Evolutionary conservation across 2,329 filamentous ascomycete species (phyloP).

Genomic region (Lachnellula occidentalis): DNA sequence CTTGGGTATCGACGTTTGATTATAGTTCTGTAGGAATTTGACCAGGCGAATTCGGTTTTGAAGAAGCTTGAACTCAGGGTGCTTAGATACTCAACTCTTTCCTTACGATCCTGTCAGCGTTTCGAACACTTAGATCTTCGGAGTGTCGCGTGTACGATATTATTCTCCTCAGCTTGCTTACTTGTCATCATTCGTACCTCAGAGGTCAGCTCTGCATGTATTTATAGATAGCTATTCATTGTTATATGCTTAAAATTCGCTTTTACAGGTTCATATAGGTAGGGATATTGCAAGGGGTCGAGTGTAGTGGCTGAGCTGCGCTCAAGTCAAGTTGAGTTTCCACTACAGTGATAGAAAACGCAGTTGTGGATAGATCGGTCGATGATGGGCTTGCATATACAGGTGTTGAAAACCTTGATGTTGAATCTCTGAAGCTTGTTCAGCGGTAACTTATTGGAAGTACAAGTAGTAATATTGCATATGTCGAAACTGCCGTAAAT

Average conservation of each 20-base stretch:
- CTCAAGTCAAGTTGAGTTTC: not conserved
- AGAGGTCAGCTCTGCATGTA: slow-evolving; percentile 7
- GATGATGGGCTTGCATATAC: not conserved
- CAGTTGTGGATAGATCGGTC: not conserved
- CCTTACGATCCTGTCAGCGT: not conserved
- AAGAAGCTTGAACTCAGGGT: not conserved
- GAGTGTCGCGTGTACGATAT: not conserved
- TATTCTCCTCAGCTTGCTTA: slow-evolving; percentile 5
- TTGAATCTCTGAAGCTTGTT: no score
- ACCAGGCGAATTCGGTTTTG: no score
- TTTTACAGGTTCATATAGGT: not conserved
- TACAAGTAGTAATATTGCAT: no score
- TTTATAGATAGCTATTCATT: not conserved
- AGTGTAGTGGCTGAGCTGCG: not conserved
- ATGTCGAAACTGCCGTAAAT: no score
- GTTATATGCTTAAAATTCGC: not conserved
- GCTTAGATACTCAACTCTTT: not conserved
- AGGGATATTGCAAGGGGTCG: not conserved
- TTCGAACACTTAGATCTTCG: not conserved
- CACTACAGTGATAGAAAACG: not conserved
- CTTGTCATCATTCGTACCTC: not conserved
- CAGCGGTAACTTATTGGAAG: no score
- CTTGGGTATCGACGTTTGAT: not conserved
- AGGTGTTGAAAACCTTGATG: no score
- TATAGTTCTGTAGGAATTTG: not conserved